These are phyloP conservation scores for Gloeostereum incarnatum DNA, from an alignment of 768 basidiomycete species.

Conservation along the genomic window DNA sequence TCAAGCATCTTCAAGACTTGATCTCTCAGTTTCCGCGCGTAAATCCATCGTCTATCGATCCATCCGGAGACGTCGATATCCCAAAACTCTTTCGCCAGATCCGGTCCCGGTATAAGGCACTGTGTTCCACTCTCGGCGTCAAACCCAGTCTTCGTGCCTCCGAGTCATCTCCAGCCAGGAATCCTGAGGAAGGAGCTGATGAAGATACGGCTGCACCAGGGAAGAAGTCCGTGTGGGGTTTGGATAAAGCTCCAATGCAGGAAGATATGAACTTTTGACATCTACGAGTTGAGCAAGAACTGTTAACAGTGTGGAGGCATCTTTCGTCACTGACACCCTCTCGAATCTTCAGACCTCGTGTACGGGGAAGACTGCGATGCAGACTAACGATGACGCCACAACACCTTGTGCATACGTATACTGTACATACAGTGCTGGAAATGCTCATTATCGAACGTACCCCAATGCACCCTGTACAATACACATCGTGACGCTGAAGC, in stretches of 20 bases:
- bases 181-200: not conserved
- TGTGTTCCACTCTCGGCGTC: conserved; percentile 76
- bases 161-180: conserved; percentile 10
- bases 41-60: conserved; percentile 50
- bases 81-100: conserved; percentile 73
- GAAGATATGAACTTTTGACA: no score
- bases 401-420: no score
- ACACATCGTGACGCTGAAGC: no score
- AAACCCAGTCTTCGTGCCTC: conserved; percentile 29
- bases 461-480: no score
- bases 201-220: not conserved
- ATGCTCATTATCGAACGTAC: no score
- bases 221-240: not conserved
- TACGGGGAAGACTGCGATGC: no score
- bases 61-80: conserved; percentile 55
- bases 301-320: no score
- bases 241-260: not conserved
- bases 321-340: no score
- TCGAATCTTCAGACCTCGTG: no score
- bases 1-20: conserved; percentile 58
- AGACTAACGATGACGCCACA: no score
- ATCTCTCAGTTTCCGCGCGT: conserved; percentile 66
- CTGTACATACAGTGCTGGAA: no score
- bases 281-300: no score
- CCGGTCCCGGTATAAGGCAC: conserved; percentile 75